These are phyloP conservation scores for Isatis lusitanica DNA, from an alignment of 441 rosid genomes.

Conservation along the genomic window DNA sequence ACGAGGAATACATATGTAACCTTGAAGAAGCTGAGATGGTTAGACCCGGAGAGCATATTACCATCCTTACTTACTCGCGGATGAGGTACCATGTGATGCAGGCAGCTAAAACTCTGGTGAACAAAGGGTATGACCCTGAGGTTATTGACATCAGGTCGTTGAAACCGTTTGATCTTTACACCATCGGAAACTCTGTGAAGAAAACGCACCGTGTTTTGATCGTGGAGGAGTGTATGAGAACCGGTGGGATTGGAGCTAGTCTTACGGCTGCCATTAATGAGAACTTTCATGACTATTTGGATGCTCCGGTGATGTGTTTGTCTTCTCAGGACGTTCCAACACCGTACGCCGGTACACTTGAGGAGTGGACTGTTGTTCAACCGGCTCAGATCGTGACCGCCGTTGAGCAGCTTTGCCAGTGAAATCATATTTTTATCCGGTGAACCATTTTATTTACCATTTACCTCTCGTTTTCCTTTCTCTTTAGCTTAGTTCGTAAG, in stretches of 20 bases:
- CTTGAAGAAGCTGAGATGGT: conserved; percentile 98
- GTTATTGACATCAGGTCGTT: conserved; percentile 91
- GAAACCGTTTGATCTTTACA: conserved; percentile 90
- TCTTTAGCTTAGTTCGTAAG: conserved; percentile 6
- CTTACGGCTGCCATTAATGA: conserved; percentile 86
- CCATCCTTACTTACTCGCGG: conserved; percentile 81
- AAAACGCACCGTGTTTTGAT: conserved; percentile 91
- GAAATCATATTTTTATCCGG: conserved; percentile 18
- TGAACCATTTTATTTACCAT: conserved; percentile 15
- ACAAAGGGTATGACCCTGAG: conserved; percentile 96
- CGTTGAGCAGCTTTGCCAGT: conserved; percentile 91
- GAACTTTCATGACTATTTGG: conserved; percentile 88
- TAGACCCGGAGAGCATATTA: conserved; percentile 88
- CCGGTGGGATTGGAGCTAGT: conserved; percentile 98
- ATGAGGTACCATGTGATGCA: conserved; percentile 99
- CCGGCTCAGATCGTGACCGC: conserved; percentile 96
- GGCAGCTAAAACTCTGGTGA: conserved; percentile 91
- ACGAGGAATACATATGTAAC: conserved; percentile 75
- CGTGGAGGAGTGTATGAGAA: conserved; percentile 98
- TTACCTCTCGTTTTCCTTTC: conserved; percentile 3
- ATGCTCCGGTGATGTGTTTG: conserved; percentile 86
- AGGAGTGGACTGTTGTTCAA: conserved; percentile 95
- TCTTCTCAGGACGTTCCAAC: conserved; percentile 98
- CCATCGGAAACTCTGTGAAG: conserved; percentile 89
- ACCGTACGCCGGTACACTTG: conserved; percentile 87